Evolutionary conservation across 2,329 filamentous ascomycete genomes (phyloP).

Genomic region (Clarireedia hainanense): DNA sequence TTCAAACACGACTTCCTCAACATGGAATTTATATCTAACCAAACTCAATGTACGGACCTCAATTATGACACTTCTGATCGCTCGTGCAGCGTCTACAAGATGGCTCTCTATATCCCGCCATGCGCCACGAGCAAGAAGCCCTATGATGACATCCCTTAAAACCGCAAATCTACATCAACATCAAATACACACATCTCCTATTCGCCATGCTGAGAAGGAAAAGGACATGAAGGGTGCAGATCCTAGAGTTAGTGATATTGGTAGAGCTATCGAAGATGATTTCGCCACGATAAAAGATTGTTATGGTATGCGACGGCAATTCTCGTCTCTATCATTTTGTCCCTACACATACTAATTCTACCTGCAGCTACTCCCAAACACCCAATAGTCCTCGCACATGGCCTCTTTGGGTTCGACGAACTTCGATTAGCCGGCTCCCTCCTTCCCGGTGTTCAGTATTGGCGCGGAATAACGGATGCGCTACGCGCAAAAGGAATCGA

Average conservation of each 20-base stretch:
- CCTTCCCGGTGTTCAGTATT: constrained; percentile 53
- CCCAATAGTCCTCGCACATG: constrained; percentile 58
- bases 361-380: constrained; percentile 44
- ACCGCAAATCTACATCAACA: neutral
- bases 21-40: constrained; percentile 10
- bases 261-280: constrained; percentile 49
- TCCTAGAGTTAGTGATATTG: constrained; percentile 40
- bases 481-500: constrained; percentile 44
- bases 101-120: constrained; percentile 15
- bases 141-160: constrained; percentile 7
- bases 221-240: constrained; percentile 28
- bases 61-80: constrained; percentile 22
- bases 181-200: neutral
- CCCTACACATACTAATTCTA: neutral
- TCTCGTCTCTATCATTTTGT: neutral
- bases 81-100: constrained; percentile 24
- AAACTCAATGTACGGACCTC: constrained; percentile 21
- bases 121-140: constrained; percentile 12
- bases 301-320: constrained; percentile 39
- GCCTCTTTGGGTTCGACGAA: constrained; percentile 56
- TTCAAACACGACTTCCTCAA: constrained; percentile 13
- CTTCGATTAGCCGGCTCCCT: constrained; percentile 40
- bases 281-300: constrained; percentile 49
- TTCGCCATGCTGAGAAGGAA: neutral
- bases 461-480: constrained; percentile 55